These are phyloP conservation scores for Przewalskia tangutica DNA, from an alignment of 257 asterid species.

Conservation along the genomic window DNA sequence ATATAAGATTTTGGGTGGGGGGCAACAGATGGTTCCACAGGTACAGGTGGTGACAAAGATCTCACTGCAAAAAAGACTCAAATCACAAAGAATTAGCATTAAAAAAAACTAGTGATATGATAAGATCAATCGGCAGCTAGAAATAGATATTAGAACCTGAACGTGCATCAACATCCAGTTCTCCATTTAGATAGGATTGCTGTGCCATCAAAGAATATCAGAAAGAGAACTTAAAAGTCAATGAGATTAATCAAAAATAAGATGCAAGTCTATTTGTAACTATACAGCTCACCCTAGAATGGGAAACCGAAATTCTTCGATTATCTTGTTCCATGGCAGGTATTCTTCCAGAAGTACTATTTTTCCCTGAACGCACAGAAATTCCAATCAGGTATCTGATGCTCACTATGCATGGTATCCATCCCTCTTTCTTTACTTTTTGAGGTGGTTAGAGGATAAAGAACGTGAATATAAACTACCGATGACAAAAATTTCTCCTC, in stretches of 20 bases:
- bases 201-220: conserved; percentile 27
- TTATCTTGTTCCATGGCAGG: conserved; percentile 30
- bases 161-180: conserved; percentile 34
- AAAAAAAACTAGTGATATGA: not conserved
- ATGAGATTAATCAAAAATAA: not conserved
- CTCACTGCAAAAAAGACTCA: conserved; percentile 37
- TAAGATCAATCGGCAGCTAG: not conserved
- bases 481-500: not conserved
- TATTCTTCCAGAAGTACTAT: conserved; percentile 23
- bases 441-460: not conserved
- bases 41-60: conserved; percentile 53
- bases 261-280: not conserved
- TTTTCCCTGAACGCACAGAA: conserved; percentile 39
- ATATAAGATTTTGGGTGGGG: conserved; percentile 73
- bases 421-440: not conserved
- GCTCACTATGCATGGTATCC: not conserved
- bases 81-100: not conserved
- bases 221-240: not conserved
- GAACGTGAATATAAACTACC: not conserved
- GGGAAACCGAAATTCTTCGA: conserved; percentile 23
- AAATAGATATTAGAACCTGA: conserved; percentile 43
- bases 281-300: conserved; percentile 44
- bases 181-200: conserved; percentile 70
- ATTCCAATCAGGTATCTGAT: not conserved
- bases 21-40: conserved; percentile 54